phyloP scores from a whole-genome alignment of 2,329 filamentous ascomycete species.

The Xylaria multiplex region DNA sequence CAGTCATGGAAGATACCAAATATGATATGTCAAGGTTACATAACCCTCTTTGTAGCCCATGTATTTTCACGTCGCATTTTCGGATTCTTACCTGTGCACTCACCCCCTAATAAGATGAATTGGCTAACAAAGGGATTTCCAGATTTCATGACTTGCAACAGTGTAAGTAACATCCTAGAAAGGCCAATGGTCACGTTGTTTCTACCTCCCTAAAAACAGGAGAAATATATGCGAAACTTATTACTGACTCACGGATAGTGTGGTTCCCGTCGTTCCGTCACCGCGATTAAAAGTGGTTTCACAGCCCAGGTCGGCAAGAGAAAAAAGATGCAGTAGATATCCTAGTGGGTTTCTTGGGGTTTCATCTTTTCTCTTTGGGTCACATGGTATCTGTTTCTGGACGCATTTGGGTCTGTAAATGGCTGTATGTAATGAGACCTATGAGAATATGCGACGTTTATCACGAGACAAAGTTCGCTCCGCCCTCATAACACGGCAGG shows the following conservation, averaged over 20 bases:
- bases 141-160: slow-evolving; percentile 96
- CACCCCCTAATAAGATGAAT: neutral
- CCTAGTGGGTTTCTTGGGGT: slow-evolving; percentile 10
- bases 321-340: slow-evolving; percentile 78
- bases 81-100: neutral
- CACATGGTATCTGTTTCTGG: slow-evolving; percentile 30
- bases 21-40: neutral
- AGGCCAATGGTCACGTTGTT: neutral
- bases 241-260: slow-evolving; percentile 53
- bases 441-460: slow-evolving; percentile 29
- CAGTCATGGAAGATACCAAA: neutral
- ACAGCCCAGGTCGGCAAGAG: slow-evolving; percentile 99
- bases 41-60: neutral
- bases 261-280: slow-evolving; percentile 85
- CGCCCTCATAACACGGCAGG: neutral
- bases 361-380: slow-evolving; percentile 18
- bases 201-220: neutral
- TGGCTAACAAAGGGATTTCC: slow-evolving; percentile 25
- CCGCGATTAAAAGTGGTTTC: slow-evolving; percentile 99
- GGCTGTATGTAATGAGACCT: slow-evolving; percentile 27
- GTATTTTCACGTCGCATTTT: neutral
- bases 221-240: neutral
- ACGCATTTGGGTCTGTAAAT: slow-evolving; percentile 23
- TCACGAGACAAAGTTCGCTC: slow-evolving; percentile 9
- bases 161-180: slow-evolving; percentile 45